Evolutionary conservation across 202 grass and related monocot species (phyloP), one percentile per base, ranked within the genome.

Genomic region (Panicum hallii): DNA sequence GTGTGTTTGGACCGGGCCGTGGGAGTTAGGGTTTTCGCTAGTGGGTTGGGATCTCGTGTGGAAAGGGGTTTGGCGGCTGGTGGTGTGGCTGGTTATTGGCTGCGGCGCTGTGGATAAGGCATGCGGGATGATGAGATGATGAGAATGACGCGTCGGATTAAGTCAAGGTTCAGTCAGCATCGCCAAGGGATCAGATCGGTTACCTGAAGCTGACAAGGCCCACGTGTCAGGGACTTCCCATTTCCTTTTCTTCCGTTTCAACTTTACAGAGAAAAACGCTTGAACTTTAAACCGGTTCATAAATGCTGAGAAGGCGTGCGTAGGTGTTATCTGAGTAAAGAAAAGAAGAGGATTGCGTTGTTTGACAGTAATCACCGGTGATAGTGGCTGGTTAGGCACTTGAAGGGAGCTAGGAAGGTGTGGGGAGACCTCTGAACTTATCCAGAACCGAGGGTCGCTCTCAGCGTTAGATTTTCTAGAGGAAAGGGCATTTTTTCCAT

Each of bases 141-240:
- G 87, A 85, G 83, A 34, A 56, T 30, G 88, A 89, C 82, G 78
- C 46, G 78, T 82, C 56, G 63, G 77, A 85, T 30, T 15, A 75
- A 74, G 48, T 79, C 69, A 80, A 74, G 48, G 48, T 55, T 83
- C 9, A 49, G 64, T 79, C 19, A 57, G 57, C 68, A 44, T 40
- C 40, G n/a, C 1, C 11, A 19, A 23, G 26, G 16, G 8, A 72
- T 75, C 58, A 1, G 16, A 43, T 40, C 64, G 26, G n/a, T 16
- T 55, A 69, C 72, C 71, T 17, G 43, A 45, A n/a, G 15, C 42
- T 69, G n/a, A 11, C 15, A 32, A 52, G 28, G 4, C 26, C 79
- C 72, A 70, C 72, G 32, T 64, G 44, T n/a, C 53, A 47, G 20
- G 1, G 28, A 38, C 23, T 15, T 65, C 14, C 11, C 23, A 0